phyloP scores from a whole-genome alignment of 192 early-diverging fungal species.

The Physocladia obscura region DNA sequence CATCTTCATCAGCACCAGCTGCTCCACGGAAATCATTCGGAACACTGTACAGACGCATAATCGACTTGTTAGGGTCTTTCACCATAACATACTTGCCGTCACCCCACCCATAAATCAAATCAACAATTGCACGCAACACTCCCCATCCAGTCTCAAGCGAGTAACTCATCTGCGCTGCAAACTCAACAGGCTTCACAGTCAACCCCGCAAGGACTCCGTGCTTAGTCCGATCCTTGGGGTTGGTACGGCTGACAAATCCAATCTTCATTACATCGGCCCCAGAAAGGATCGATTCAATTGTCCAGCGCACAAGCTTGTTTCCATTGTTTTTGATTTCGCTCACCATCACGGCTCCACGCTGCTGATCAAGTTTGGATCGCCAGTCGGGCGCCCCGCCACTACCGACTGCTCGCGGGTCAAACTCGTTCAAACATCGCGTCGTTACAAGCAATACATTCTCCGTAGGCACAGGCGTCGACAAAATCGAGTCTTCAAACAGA shows the following conservation, averaged over 20 bases:
- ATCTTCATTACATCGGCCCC: constrained; percentile 89
- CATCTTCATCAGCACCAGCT: neutral
- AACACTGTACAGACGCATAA: constrained; percentile 14
- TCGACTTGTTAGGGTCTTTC: constrained; percentile 89
- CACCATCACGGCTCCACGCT: constrained; percentile 93
- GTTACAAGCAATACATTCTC: constrained; percentile 58
- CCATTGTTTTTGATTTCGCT: constrained; percentile 98
- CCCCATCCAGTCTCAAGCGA: constrained; percentile 90
- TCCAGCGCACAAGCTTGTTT: constrained; percentile 92
- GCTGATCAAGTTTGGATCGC: constrained; percentile 89
- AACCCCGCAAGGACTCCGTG: constrained; percentile 84
- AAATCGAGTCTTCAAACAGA: constrained; percentile 18
- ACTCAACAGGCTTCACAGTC: constrained; percentile 84
- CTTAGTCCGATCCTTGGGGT: constrained; percentile 73
- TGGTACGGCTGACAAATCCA: constrained; percentile 75
- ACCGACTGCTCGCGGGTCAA: constrained; percentile 82
- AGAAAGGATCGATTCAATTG: constrained; percentile 84
- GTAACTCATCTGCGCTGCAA: constrained; percentile 86
- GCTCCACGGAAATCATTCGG: constrained; percentile 12
- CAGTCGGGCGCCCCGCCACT: constrained; percentile 88
- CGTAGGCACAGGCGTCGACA: constrained; percentile 7
- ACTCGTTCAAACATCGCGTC: constrained; percentile 88
- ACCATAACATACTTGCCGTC: constrained; percentile 95
- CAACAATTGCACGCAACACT: constrained; percentile 90
- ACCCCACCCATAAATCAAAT: constrained; percentile 73